A percentile compares a stretch with the other conserved stretches of the same genome.
Conservation (phyloP, 2,329 filamentous ascomycete genomes). For the Neofusicoccum sp. region DNA sequence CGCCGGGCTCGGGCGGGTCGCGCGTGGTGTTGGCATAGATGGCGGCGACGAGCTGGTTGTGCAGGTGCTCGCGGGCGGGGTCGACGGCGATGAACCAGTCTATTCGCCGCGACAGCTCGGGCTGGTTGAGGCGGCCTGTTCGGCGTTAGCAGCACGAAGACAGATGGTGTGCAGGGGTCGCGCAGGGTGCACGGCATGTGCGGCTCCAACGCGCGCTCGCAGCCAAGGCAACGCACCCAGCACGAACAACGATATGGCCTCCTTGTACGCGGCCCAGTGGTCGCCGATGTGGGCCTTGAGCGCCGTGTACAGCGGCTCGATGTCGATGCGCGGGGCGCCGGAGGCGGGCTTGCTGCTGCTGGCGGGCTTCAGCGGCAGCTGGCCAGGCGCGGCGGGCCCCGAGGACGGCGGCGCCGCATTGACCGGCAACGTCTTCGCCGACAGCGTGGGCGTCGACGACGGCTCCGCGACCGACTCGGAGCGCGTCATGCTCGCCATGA, state of each 20-base stretch:
- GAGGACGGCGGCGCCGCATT: slow-evolving; percentile 8
- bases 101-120: slow-evolving; percentile 57
- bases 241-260: slow-evolving; percentile 56
- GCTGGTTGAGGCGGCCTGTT: slow-evolving; percentile 59
- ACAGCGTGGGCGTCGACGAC: slow-evolving; percentile 32
- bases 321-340: slow-evolving; percentile 58
- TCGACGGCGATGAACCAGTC: slow-evolving; percentile 55
- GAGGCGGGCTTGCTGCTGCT: slow-evolving; percentile 50
- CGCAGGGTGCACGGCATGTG: neutral
- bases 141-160: slow-evolving; percentile 2
- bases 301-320: slow-evolving; percentile 62
- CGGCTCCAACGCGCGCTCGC: neutral
- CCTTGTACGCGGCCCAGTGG: slow-evolving; percentile 59
- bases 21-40: slow-evolving; percentile 59
- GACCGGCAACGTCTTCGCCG: slow-evolving; percentile 34
- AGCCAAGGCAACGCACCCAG: slow-evolving; percentile 45
- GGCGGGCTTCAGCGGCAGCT: slow-evolving; percentile 16
- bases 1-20: slow-evolving; percentile 61
- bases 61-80: slow-evolving; percentile 55
- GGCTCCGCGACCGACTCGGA: slow-evolving; percentile 37
- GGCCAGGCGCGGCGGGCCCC: slow-evolving; percentile 19
- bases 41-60: slow-evolving; percentile 61
- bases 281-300: slow-evolving; percentile 60
- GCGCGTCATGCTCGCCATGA: slow-evolving; percentile 40
- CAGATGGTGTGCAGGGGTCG: neutral